Base-by-base conservation (phyloP, 1,284 basidiomycete genomes). In the Omphalotus olearius region DNA sequence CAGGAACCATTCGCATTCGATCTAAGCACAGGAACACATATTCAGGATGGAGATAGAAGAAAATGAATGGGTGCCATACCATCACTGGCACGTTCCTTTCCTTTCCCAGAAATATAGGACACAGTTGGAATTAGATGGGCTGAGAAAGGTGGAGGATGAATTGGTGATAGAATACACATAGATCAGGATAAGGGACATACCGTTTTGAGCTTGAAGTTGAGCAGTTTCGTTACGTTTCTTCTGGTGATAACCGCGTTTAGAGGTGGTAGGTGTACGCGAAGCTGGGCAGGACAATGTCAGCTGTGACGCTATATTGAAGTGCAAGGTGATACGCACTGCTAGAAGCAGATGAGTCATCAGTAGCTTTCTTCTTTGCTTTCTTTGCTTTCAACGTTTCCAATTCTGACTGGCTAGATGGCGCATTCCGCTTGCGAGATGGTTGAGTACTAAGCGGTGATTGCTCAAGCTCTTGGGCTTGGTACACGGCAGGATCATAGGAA, bases 221-320 rank as follows among this genome's bases (percentile, higher is more conserved):
- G 78, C 81, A 18, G 80, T 78, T 54, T 87, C 85, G 52, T 66
- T 80, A 55, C 84, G 81, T 65, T 85, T 87, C 71, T 82, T 85
- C 53, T 79, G 70, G 55, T 74, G 82, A 59, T 81, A 82, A 40
- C 81, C 82, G 57, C 84, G 77, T 65, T 81, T 81, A 36, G 81
- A 79, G 47, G 73, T 63, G 35, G 68, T 79, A 75, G 57, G 48
- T 59, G 61, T 46, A 61, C 55, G 50, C 57, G 52, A 38, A 52
- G 30, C 30, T 45, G 57, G 9, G 51, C 28, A 46, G 46, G 33
- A 51, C 40, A 18, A 10, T 35, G 51, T 13, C 26, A 23, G 10
- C 4, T 40, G 25, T 46, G 18, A 25, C 25, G 17, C 30, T 38
- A 28, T 10, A 23, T 39, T 44, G 23, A 14, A n/a, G 45, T 37